phyloP scores from a whole-genome alignment of 441 rosid species.

The Croton setiger region DNA sequence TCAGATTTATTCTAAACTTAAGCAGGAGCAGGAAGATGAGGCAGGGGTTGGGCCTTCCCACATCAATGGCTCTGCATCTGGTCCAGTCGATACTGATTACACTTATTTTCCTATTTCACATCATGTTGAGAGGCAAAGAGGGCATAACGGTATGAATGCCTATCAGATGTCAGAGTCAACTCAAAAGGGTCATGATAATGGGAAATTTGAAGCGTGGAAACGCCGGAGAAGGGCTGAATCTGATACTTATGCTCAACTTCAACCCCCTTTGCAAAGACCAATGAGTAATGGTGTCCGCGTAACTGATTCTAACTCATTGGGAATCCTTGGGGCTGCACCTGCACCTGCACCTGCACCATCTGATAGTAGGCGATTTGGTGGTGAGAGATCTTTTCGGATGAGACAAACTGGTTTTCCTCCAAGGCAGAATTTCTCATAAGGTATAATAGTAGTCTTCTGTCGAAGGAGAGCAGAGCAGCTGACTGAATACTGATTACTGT shows the following conservation, averaged over 20 bases:
- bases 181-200: slow-evolving; percentile 60
- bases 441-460: slow-evolving; percentile 23
- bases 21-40: slow-evolving; percentile 76
- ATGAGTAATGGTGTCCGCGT: slow-evolving; percentile 32
- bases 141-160: slow-evolving; percentile 37
- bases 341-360: slow-evolving; percentile 78
- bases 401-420: slow-evolving; percentile 63
- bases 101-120: slow-evolving; percentile 39
- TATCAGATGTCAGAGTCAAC: slow-evolving; percentile 47
- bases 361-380: slow-evolving; percentile 47
- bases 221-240: slow-evolving; percentile 68
- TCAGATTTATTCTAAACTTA: slow-evolving; percentile 90
- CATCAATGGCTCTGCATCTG: slow-evolving; percentile 46
- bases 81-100: slow-evolving; percentile 39
- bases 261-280: slow-evolving; percentile 41
- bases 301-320: slow-evolving; percentile 69
- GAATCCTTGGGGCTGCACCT: slow-evolving; percentile 84
- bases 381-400: slow-evolving; percentile 51
- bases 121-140: slow-evolving; percentile 51
- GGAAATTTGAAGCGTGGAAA: slow-evolving; percentile 84
- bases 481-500: slow-evolving; percentile 20
- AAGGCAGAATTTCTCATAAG: slow-evolving; percentile 48
- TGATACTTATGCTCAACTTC: slow-evolving; percentile 39
- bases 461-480: slow-evolving; percentile 23
- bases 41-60: slow-evolving; percentile 74